These are phyloP conservation scores for Actinidia polygama DNA, from an alignment of 179 eudicot species.

Conservation along the genomic window DNA sequence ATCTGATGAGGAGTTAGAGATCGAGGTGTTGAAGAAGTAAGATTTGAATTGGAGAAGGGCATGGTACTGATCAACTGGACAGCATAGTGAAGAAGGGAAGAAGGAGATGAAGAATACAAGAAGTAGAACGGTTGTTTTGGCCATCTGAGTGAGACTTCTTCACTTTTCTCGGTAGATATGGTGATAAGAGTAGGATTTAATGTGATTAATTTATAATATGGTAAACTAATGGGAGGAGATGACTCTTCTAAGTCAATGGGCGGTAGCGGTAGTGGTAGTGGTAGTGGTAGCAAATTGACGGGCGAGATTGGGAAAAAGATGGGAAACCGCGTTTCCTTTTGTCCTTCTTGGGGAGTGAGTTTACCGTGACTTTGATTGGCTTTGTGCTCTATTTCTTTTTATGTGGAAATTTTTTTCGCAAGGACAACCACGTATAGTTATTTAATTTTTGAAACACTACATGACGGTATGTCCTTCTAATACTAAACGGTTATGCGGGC, in stretches of 20 bases:
- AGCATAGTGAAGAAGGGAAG: slow-evolving; percentile 21
- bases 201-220: background rate
- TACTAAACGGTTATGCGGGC: too few species aligned
- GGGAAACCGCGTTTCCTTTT: too few species aligned
- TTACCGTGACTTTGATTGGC: too few species aligned
- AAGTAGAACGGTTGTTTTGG: background rate
- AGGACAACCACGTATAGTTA: too few species aligned
- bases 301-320: too few species aligned
- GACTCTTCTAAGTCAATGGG: background rate
- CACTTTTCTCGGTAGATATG: slow-evolving; percentile 2
- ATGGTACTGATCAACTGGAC: slow-evolving; percentile 51
- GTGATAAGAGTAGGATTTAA: background rate
- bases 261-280: background rate
- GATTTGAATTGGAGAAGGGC: slow-evolving; percentile 56
- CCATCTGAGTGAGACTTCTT: slow-evolving; percentile 15
- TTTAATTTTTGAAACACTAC: too few species aligned
- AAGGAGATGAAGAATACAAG: slow-evolving; percentile 17
- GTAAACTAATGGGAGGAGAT: background rate
- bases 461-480: too few species aligned
- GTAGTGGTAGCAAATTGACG: too few species aligned
- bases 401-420: too few species aligned
- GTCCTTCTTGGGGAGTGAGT: too few species aligned
- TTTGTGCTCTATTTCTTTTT: too few species aligned
- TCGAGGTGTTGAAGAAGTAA: slow-evolving; percentile 22
- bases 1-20: slow-evolving; percentile 22